These are phyloP conservation scores for Aspergillus asperescens DNA, from an alignment of 495 filamentous ascomycete species.

Conservation along the genomic window DNA sequence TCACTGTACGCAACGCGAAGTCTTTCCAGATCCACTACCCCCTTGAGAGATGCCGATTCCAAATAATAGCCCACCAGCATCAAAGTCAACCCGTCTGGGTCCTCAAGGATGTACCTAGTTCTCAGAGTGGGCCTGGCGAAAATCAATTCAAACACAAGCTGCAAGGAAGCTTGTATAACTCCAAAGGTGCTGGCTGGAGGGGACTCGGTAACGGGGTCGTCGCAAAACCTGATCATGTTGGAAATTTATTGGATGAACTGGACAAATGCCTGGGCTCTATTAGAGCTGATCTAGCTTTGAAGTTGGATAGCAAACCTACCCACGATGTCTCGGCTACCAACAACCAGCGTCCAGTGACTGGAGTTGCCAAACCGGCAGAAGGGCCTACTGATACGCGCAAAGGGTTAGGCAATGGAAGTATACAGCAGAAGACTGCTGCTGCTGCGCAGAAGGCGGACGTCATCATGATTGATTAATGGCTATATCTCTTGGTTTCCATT, in stretches of 20 bases:
- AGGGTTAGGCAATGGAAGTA: conserved; percentile 1
- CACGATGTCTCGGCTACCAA: background rate
- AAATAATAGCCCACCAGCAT: conserved; percentile 28
- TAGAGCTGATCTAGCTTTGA: background rate
- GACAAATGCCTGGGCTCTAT: conserved; percentile 24
- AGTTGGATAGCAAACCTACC: background rate
- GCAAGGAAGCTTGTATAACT: conserved; percentile 34
- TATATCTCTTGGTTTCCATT: background rate
- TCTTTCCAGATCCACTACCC: conserved; percentile 44
- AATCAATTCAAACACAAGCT: conserved; percentile 19
- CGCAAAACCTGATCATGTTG: conserved; percentile 35
- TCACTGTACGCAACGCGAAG: conserved; percentile 39
- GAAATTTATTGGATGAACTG: conserved; percentile 35
- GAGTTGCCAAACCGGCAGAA: background rate
- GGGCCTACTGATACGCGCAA: background rate
- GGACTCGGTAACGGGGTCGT: conserved; percentile 45
- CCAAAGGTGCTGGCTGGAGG: conserved; percentile 45
- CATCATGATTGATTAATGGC: conserved; percentile 36
- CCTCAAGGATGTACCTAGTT: conserved; percentile 30
- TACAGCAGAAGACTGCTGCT: conserved; percentile 13
- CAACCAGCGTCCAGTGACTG: background rate
- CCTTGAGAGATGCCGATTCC: conserved; percentile 32
- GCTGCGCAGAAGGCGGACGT: conserved; percentile 23
- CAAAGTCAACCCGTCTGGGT: conserved; percentile 37
- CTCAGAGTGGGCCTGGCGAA: conserved; percentile 14